A percentile compares a stretch with the other conserved stretches of the same genome.
Conservation (phyloP, 345 rosid species). For the Pistacia integerrima region DNA sequence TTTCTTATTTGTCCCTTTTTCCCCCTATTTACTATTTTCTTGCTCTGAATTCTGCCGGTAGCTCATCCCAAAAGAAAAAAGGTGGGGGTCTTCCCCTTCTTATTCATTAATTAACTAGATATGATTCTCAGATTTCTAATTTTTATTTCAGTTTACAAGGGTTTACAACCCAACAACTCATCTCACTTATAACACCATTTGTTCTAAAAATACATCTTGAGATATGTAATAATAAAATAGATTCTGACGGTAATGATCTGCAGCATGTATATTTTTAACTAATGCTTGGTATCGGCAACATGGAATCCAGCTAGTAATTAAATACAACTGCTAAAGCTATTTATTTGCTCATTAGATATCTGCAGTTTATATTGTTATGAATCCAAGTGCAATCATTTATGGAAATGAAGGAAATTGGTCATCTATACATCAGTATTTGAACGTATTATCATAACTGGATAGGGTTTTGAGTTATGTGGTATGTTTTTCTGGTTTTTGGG, state of each 20-base stretch:
- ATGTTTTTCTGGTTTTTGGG: too few relatives aligned
- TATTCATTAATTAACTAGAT: not conserved
- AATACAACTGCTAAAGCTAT: not conserved
- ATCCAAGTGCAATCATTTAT: too few relatives aligned
- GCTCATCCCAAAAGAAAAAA: too few relatives aligned
- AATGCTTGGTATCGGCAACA: not conserved
- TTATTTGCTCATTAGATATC: not conserved
- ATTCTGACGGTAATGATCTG: not conserved
- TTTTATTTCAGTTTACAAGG: not conserved
- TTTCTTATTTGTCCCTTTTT: too few relatives aligned
- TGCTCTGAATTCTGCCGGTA: too few relatives aligned
- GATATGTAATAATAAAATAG: not conserved
- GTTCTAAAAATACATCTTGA: not conserved
- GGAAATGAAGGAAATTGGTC: not conserved
- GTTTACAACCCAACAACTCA: not conserved
- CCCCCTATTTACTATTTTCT: too few relatives aligned
- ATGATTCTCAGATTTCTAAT: not conserved
- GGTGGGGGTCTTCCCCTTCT: not conserved
- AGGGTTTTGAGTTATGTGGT: too few relatives aligned
- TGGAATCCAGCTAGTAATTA: not conserved
- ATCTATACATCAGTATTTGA: constrained; percentile 1
- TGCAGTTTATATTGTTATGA: not conserved
- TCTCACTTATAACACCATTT: not conserved
- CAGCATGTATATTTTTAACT: not conserved
- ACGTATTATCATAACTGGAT: not conserved